phyloP scores from a whole-genome alignment of 192 early-diverging fungal species.

The Bifiguratus adelaidae region DNA sequence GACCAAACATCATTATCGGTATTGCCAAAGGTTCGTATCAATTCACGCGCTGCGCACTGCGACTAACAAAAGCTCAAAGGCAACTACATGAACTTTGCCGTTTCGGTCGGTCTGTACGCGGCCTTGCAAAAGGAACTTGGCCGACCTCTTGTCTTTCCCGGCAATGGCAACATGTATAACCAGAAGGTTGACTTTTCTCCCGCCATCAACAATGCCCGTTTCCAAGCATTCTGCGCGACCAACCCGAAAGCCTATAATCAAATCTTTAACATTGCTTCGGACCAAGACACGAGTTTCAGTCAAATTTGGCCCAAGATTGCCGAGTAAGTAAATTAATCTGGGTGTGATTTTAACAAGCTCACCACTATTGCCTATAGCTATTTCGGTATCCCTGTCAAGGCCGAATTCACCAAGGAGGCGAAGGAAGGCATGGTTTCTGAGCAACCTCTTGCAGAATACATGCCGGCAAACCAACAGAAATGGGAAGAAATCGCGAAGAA shows the following conservation, averaged over 20 bases:
- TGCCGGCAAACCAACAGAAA: neutral
- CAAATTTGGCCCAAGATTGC: slow-evolving; percentile 3
- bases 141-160: neutral
- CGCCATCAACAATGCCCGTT: slow-evolving; percentile 1
- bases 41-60: too few relatives aligned
- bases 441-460: slow-evolving; percentile 1
- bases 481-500: slow-evolving; percentile 2
- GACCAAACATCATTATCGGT: neutral
- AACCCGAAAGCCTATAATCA: neutral
- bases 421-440: neutral
- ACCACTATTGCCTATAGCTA: neutral
- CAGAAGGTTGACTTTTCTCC: neutral
- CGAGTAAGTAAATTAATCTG: neutral
- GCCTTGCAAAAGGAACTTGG: neutral
- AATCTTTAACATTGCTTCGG: neutral
- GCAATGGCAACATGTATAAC: neutral
- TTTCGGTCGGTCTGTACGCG: slow-evolving; percentile 1
- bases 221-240: neutral
- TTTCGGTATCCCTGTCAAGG: neutral
- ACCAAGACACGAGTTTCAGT: neutral
- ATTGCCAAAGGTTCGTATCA: neutral
- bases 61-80: neutral
- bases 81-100: slow-evolving; percentile 1
- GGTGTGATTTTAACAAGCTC: neutral
- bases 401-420: neutral